Evolutionary conservation across 495 filamentous ascomycete species (phyloP).

Genomic region (Pseudoneurospora amorphoporcata): DNA sequence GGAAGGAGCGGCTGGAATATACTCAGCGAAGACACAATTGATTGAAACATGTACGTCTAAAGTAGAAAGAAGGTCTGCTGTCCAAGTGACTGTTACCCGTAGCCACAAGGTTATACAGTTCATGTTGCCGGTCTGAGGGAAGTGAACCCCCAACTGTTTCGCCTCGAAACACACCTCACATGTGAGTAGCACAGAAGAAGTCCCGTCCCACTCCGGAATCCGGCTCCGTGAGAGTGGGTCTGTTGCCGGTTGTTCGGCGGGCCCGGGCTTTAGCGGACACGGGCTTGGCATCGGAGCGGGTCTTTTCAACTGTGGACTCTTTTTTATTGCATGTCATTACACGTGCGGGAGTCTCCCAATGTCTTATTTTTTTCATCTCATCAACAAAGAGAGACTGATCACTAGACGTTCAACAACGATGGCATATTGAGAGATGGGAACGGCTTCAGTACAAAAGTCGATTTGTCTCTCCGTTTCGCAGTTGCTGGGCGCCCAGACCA

Average conservation of each 20-base stretch:
- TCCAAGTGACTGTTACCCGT: not conserved
- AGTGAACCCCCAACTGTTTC: not conserved
- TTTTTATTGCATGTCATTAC: not conserved
- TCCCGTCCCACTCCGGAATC: not conserved
- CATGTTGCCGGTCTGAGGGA: not conserved
- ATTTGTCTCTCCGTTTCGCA: not conserved
- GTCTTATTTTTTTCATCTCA: not conserved
- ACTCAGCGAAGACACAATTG: not conserved
- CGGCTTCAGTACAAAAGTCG: not conserved
- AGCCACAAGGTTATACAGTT: not conserved
- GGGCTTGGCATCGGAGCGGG: not conserved
- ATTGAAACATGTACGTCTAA: too few species aligned
- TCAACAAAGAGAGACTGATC: not conserved
- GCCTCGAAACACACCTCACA: not conserved
- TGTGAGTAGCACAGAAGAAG: not conserved
- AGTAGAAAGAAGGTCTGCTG: not conserved
- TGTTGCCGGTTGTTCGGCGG: not conserved
- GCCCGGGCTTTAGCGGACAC: not conserved
- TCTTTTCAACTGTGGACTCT: not conserved
- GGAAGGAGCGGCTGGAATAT: not conserved
- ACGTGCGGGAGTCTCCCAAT: not conserved
- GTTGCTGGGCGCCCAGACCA: not conserved
- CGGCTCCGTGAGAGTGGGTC: not conserved
- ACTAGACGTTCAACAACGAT: not conserved
- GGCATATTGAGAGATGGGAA: not conserved